These are phyloP conservation scores for Tylopilus sp. DNA, from an alignment of 1,284 basidiomycete genomes.

Conservation along the genomic window DNA sequence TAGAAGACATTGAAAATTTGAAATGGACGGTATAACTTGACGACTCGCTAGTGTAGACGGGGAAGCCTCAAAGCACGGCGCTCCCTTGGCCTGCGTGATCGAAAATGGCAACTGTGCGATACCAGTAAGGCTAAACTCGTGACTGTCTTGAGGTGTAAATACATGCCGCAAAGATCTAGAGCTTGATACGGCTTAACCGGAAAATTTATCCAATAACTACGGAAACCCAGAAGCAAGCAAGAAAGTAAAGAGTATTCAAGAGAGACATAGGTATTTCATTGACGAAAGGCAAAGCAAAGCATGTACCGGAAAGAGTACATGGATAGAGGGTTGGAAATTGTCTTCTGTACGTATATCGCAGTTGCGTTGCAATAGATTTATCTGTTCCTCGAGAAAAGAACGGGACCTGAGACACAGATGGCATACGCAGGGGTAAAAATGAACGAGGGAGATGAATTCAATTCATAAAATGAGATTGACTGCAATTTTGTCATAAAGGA, in stretches of 20 bases:
- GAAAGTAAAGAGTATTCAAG: slow-evolving; percentile 6
- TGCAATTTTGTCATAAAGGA: neutral
- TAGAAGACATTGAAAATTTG: slow-evolving; percentile 32
- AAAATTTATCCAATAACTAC: slow-evolving; percentile 4
- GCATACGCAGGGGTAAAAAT: neutral
- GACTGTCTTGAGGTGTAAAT: neutral
- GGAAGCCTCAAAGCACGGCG: neutral
- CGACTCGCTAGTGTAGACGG: neutral
- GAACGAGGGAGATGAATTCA: slow-evolving; percentile 1
- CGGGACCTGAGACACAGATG: neutral
- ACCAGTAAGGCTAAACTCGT: neutral
- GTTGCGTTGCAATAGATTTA: slow-evolving; percentile 1
- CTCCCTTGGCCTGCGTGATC: neutral
- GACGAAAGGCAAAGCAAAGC: slow-evolving; percentile 14
- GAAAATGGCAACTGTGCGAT: slow-evolving; percentile 6
- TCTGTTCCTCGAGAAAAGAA: slow-evolving; percentile 3
- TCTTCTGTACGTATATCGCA: slow-evolving; percentile 7
- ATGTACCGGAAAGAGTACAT: slow-evolving; percentile 13
- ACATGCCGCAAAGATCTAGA: slow-evolving; percentile 2
- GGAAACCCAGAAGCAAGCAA: neutral
- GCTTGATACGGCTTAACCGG: slow-evolving; percentile 16
- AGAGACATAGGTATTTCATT: slow-evolving; percentile 5
- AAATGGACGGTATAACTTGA: neutral
- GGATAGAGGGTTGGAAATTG: neutral
- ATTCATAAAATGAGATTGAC: slow-evolving; percentile 4